Percentiles rank a stretch among this genome's conserved stretches.
Evolutionary conservation across 306 rosid genomes (phyloP).

Genomic region (Oemleria cerasiformis): DNA sequence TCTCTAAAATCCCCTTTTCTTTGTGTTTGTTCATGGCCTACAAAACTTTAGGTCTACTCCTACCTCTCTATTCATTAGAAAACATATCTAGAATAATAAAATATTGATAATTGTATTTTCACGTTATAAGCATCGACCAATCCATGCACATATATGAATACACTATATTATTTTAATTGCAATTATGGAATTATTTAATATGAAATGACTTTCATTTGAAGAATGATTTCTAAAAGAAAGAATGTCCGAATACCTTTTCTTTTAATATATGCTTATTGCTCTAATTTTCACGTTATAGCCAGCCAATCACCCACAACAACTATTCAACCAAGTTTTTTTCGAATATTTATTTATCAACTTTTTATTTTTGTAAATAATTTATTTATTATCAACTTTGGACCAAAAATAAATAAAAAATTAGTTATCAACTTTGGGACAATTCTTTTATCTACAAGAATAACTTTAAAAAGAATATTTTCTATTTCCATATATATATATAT

Average conservation of each 20-base stretch:
- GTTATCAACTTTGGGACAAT: neutral
- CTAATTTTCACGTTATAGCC: neutral
- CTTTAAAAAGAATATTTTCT: neutral
- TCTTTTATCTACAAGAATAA: neutral
- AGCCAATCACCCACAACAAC: neutral
- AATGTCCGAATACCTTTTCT: neutral
- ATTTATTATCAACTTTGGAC: no score
- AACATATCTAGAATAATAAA: neutral
- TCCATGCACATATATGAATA: neutral
- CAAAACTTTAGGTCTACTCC: no score
- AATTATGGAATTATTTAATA: neutral
- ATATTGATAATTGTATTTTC: neutral
- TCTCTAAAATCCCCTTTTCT: no score
- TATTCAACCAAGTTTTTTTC: no score
- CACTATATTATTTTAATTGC: neutral
- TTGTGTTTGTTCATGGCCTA: no score
- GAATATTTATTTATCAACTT: no score
- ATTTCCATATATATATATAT: no score
- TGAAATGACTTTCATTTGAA: neutral
- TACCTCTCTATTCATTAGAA: no score
- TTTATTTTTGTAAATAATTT: no score
- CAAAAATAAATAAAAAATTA: no score
- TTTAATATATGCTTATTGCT: neutral
- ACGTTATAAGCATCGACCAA: neutral
- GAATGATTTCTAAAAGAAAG: neutral